These are phyloP conservation scores for maize (Zea mays) DNA, from an alignment of 176 grass and related monocot species.

Conservation along the genomic window DNA sequence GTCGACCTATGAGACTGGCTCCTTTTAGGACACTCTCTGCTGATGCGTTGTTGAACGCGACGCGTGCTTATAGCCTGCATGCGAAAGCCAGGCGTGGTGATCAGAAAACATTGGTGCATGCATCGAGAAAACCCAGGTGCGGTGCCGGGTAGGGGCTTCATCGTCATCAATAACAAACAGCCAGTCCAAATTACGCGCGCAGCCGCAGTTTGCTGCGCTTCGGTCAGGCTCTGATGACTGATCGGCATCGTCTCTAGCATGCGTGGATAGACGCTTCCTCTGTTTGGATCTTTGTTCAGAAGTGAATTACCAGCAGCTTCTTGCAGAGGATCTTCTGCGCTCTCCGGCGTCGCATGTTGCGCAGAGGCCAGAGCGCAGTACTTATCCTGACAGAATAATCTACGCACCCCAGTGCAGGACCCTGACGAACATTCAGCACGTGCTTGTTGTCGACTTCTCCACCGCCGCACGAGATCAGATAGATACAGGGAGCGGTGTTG, in stretches of 20 bases:
- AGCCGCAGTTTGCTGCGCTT: slow-evolving; percentile 20
- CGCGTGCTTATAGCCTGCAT: slow-evolving; percentile 11
- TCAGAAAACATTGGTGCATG: not conserved
- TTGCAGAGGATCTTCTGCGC: slow-evolving; percentile 1
- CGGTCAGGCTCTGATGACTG: not conserved
- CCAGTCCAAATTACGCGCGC: no score
- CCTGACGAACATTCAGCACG: not conserved
- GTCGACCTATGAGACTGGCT: not conserved
- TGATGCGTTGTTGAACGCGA: no score
- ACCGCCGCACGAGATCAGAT: not conserved
- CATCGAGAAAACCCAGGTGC: not conserved
- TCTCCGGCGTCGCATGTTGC: not conserved
- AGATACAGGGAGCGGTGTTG: not conserved
- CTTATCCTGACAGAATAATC: no score
- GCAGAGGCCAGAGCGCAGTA: not conserved
- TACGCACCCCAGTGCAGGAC: no score
- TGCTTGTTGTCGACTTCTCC: no score
- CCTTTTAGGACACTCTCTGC: no score
- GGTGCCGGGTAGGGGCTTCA: not conserved
- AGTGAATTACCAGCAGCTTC: not conserved
- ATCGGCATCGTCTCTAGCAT: not conserved
- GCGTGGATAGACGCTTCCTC: slow-evolving; percentile 3
- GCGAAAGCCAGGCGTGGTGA: slow-evolving; percentile 17
- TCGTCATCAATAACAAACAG: not conserved
- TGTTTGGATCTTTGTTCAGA: slow-evolving; percentile 15